Percentiles rank a stretch among this genome's conserved stretches.
Evolutionary conservation across 148 eudicot species (phyloP).

Genomic region (Rheum nobile): DNA sequence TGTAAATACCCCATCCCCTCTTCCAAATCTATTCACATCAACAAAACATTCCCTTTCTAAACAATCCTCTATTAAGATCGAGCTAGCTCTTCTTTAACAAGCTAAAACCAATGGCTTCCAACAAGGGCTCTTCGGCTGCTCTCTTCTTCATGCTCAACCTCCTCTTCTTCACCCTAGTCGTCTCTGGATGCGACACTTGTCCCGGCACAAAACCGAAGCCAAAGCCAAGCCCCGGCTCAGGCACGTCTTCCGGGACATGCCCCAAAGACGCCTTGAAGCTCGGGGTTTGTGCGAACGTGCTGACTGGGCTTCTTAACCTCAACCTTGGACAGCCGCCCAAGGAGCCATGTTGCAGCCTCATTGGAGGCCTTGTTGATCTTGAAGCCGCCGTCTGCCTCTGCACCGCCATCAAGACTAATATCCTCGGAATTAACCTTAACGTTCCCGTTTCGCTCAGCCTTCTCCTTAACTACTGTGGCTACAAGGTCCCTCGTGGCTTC

Average conservation of each 20-base stretch:
- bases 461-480: slow-evolving; percentile 37
- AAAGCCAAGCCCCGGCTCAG: neutral
- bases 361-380: neutral
- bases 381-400: neutral
- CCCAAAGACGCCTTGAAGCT: neutral
- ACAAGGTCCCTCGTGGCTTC: slow-evolving; percentile 2
- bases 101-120: neutral
- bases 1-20: neutral
- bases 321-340: neutral
- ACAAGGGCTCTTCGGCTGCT: neutral
- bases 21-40: neutral
- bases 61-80: too few species aligned
- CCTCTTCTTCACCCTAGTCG: neutral
- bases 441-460: slow-evolving; percentile 37
- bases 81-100: neutral
- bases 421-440: slow-evolving; percentile 38
- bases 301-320: neutral
- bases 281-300: neutral
- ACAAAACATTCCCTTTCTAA: neutral
- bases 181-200: neutral
- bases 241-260: neutral
- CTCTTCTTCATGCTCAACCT: slow-evolving; percentile 3
- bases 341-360: slow-evolving; percentile 1
- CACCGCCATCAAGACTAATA: neutral
- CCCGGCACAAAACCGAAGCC: neutral